Percentiles rank a stretch among this genome's conserved stretches.
Conservation (phyloP, 2,329 filamentous ascomycete species). For the Dothiorella sarmentorum region DNA sequence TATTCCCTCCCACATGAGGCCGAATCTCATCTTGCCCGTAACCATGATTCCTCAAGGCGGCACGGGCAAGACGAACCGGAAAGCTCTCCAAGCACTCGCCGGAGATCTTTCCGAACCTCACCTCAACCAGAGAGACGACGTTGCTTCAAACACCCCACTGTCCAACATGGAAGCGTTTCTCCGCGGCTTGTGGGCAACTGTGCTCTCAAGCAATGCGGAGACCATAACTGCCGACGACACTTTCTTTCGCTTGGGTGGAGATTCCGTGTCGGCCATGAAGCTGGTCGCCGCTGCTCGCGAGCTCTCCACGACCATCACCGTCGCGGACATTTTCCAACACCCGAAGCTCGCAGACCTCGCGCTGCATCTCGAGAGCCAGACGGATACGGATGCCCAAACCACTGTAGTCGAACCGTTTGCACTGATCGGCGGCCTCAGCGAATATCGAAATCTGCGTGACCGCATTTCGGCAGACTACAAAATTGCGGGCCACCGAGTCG, state of each 20-base stretch:
- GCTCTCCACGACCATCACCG: conserved; percentile 19
- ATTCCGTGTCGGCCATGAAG: conserved; percentile 26
- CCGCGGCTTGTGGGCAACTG: conserved; percentile 22
- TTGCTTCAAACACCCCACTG: not conserved
- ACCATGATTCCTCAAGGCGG: conserved; percentile 32
- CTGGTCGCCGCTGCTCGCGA: not conserved
- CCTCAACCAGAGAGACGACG: not conserved
- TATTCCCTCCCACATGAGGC: conserved; percentile 40
- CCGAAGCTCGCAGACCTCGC: too few species aligned
- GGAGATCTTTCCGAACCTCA: conserved; percentile 29
- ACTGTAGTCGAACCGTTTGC: too few species aligned
- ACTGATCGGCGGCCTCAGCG: too few species aligned
- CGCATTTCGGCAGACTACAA: too few species aligned
- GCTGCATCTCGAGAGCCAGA: too few species aligned
- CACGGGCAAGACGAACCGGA: conserved; percentile 36
- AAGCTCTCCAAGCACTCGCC: not conserved
- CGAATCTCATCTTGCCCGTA: conserved; percentile 37
- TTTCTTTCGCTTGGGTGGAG: conserved; percentile 41
- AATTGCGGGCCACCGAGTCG: too few species aligned
- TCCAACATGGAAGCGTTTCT: conserved; percentile 30
- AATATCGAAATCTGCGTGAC: too few species aligned
- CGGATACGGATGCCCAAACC: too few species aligned
- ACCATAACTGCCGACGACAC: conserved; percentile 35
- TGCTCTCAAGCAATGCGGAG: conserved; percentile 11
- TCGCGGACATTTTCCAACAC: conserved; percentile 23